phyloP scores from a whole-genome alignment of 2,329 filamentous ascomycete genomes.

The Atkinsonella hypoxylon region DNA sequence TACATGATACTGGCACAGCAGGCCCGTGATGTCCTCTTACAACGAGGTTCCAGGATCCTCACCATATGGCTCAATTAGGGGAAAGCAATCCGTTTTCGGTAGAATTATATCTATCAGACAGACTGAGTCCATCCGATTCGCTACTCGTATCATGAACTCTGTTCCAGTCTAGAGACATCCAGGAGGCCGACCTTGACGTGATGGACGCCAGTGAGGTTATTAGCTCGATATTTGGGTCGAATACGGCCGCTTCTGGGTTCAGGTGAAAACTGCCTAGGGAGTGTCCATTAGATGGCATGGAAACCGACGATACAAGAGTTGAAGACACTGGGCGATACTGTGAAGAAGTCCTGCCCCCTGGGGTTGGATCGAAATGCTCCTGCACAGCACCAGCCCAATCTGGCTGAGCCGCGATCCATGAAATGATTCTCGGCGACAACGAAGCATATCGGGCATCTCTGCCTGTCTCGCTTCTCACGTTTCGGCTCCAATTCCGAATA shows the following conservation, averaged over 20 bases:
- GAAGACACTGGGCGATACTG: background rate
- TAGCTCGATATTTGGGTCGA: constrained; percentile 1
- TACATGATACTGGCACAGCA: background rate
- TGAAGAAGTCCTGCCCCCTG: background rate
- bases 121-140: background rate
- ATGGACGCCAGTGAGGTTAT: background rate
- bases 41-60: background rate
- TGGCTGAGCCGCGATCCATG: constrained; percentile 8
- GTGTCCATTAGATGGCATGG: background rate
- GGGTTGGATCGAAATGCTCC: constrained; percentile 4
- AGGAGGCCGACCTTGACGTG: background rate
- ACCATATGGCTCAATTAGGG: background rate
- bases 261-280: background rate
- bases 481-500: background rate
- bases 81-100: background rate
- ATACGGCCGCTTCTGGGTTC: constrained; percentile 7
- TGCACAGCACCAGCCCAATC: background rate
- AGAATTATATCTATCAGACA: background rate
- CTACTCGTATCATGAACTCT: background rate
- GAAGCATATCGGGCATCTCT: background rate
- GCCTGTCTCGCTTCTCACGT: background rate
- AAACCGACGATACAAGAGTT: background rate
- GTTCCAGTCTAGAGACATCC: background rate
- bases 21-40: background rate
- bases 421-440: background rate